Evolutionary conservation across 208 protist genomes (phyloP).

Genomic region (Leishmania arabica): DNA sequence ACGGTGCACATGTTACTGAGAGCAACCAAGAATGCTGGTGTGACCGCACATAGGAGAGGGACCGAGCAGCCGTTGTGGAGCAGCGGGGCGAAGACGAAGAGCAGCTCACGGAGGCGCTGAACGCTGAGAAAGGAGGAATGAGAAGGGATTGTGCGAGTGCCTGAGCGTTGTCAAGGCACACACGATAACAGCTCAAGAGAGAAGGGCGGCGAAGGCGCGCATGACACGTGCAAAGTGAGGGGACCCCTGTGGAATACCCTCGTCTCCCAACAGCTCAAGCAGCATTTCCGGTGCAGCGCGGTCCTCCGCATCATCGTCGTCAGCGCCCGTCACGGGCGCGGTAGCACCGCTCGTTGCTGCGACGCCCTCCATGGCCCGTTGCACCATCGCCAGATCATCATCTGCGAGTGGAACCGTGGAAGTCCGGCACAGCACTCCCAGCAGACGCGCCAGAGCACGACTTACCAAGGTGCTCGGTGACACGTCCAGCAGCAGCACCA

Average conservation of each 20-base stretch:
- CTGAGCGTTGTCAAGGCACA: background rate
- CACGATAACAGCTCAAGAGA: background rate
- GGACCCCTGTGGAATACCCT: conserved; percentile 23
- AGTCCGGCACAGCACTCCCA: conserved; percentile 10
- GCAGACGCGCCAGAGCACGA: conserved; percentile 24
- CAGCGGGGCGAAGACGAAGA: background rate
- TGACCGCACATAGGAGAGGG: background rate
- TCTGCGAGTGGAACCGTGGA: conserved; percentile 1
- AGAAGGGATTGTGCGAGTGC: background rate
- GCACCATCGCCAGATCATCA: conserved; percentile 53
- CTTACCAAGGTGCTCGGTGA: conserved; percentile 43
- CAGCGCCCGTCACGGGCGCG: background rate
- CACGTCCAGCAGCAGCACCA: conserved; percentile 78
- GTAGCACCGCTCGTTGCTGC: background rate
- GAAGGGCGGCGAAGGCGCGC: conserved; percentile 24
- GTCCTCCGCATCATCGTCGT: conserved; percentile 25
- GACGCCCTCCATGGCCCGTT: conserved; percentile 26
- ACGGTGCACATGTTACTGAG: background rate
- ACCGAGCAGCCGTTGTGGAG: background rate
- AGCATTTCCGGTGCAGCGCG: conserved; percentile 55
- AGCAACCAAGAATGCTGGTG: background rate
- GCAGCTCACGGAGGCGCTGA: background rate
- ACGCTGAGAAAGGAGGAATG: background rate
- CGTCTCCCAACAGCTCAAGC: conserved; percentile 70
- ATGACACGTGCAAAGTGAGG: conserved; percentile 54